phyloP scores from a whole-genome alignment of 768 basidiomycete species.

The Mrakia hoshinonis region DNA sequence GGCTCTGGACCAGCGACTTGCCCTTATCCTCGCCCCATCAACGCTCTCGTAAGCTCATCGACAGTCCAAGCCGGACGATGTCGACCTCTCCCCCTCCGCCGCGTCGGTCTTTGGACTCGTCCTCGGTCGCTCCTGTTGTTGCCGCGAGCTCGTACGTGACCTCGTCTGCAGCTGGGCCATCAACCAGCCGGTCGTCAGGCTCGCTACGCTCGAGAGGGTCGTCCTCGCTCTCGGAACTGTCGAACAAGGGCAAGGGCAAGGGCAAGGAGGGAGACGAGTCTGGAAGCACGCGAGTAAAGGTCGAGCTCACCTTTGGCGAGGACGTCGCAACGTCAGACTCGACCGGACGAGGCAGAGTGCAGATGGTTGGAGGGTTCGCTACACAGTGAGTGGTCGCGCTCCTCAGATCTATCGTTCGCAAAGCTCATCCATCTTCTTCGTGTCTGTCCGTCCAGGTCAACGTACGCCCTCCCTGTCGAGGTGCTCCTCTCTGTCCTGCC shows the following conservation, averaged over 20 bases:
- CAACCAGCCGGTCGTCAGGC: neutral
- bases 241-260: slow-evolving; percentile 5
- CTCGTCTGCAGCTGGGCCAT: neutral
- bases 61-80: too few species aligned
- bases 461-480: neutral
- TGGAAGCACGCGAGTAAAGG: neutral
- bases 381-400: neutral
- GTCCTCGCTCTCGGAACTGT: neutral
- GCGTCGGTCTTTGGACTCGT: too few species aligned
- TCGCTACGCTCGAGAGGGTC: neutral
- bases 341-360: neutral
- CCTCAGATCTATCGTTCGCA: neutral
- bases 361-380: neutral
- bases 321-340: neutral
- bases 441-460: neutral
- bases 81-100: too few species aligned
- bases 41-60: too few species aligned
- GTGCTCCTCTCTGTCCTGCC: neutral
- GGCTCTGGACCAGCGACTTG: too few species aligned
- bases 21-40: too few species aligned
- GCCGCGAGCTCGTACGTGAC: too few species aligned
- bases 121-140: too few species aligned
- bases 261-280: neutral
- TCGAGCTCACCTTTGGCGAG: neutral
- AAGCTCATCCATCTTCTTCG: neutral